A percentile compares a stretch with the other conserved stretches of the same genome.
Conservation (phyloP, 345 rosid genomes). For the Camelina hispida region DNA sequence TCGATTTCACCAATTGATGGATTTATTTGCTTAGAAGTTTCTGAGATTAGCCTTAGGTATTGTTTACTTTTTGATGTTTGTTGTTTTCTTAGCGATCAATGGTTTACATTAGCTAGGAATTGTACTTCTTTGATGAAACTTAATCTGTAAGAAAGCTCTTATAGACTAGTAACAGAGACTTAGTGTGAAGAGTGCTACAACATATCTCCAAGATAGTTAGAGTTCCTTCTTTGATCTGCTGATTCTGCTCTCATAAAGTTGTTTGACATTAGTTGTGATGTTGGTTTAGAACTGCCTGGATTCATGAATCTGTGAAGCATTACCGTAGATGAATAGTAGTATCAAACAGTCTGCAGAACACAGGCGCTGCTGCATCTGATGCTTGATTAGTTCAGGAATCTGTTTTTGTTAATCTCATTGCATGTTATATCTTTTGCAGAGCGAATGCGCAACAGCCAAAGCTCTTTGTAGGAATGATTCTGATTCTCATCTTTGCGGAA, state of each 20-base stretch:
- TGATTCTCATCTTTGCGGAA: conserved; percentile 92
- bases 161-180: background rate
- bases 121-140: conserved; percentile 6
- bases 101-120: background rate
- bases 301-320: background rate
- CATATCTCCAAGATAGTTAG: no score
- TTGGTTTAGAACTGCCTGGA: background rate
- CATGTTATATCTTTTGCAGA: conserved; percentile 45
- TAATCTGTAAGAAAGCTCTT: background rate
- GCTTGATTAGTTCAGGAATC: background rate
- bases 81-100: background rate
- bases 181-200: no score
- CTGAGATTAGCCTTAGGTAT: background rate
- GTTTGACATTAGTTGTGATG: background rate
- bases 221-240: background rate
- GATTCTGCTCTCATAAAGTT: background rate
- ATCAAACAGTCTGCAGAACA: background rate
- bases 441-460: conserved; percentile 94
- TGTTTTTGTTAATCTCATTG: background rate
- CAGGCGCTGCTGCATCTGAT: background rate
- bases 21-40: background rate
- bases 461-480: conserved; percentile 93
- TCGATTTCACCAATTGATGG: background rate
- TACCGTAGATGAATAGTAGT: background rate
- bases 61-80: no score